Evolutionary conservation across 1,284 basidiomycete genomes (phyloP), one percentile per base, ranked within the genome.

Genomic region (Ceratobasidium papillatum): DNA sequence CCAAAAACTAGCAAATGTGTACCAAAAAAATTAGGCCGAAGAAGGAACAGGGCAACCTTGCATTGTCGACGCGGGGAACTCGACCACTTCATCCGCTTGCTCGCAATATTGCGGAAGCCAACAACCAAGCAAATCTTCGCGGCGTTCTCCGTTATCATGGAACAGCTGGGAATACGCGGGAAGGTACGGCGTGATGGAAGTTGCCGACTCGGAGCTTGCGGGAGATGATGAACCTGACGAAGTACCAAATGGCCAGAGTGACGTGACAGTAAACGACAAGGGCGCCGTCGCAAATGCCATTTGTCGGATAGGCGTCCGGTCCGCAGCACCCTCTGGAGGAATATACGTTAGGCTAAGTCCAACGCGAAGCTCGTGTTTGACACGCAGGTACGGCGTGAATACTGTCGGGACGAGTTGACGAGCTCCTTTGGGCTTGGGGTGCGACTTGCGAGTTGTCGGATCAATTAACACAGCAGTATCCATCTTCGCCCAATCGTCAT

Each of bases 161-260:
- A 89, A 94, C 22, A 94, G 84, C 75, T 92, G 90, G 1, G 90
- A 91, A 79, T 94, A 94, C 3, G 89, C 86, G 1, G 92, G 93
- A 17, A 93, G 78, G 75, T 82, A 83, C 19, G 82, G 82, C 69
- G 51, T n/a, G 22, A 25, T 43, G 36, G 64, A 56, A 22, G 51
- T 27, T 22, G 30, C 34, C 51, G 74, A 47, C 27, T 49, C 49
- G 12, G 63, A 61, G 45, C 58, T 61, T 22, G 66, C 52, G 22
- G 68, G 68, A 8, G 75, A 63, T 27, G 56, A 43, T 1, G 61
- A 64, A 17, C 71, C 76, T 47, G 71, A 52, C 38, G 64, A 12
- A 27, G 30, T 45, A 51, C 78, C 75, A 49, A 78, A 75, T 19
- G 79, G 77, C 74, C 17, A 74, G 30, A 76, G 59, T 61, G 54